phyloP scores from a whole-genome alignment of 495 filamentous ascomycete genomes.

The Daldinia concentrica region DNA sequence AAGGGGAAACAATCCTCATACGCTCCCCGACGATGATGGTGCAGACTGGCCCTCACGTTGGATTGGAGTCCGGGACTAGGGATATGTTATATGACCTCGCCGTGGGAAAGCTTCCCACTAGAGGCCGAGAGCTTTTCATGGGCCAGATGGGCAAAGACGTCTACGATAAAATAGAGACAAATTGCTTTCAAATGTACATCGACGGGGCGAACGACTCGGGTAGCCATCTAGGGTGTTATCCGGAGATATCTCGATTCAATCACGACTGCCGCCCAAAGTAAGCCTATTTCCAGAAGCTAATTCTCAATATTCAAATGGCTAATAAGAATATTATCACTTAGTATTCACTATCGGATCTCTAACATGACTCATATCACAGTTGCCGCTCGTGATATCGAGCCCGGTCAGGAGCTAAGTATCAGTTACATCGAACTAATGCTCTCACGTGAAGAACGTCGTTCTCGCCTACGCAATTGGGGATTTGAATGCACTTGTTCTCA shows the following conservation, averaged over 20 bases:
- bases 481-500: conserved; percentile 53
- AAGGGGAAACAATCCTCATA: conserved; percentile 52
- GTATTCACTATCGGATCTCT: conserved; percentile 52
- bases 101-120: conserved; percentile 41
- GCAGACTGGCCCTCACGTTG: conserved; percentile 43
- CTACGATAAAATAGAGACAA: conserved; percentile 50
- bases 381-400: conserved; percentile 51
- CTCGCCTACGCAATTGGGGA: conserved; percentile 50
- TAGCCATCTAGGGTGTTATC: conserved; percentile 50
- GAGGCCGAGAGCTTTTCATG: conserved; percentile 40
- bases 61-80: conserved; percentile 32
- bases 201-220: conserved; percentile 41
- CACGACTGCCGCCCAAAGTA: conserved; percentile 60
- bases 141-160: conserved; percentile 48
- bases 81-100: conserved; percentile 47
- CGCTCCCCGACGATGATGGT: conserved; percentile 47
- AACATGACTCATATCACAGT: conserved; percentile 53
- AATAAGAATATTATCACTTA: conserved; percentile 14
- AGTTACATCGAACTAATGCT: conserved; percentile 51
- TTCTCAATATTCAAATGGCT: neutral
- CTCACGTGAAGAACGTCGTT: conserved; percentile 44
- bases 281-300: conserved; percentile 11
- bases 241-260: conserved; percentile 52
- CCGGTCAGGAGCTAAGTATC: conserved; percentile 55
- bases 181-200: conserved; percentile 53